These are phyloP conservation scores for Shiraia sp. DNA, from an alignment of 2,329 filamentous ascomycete genomes.

Conservation along the genomic window DNA sequence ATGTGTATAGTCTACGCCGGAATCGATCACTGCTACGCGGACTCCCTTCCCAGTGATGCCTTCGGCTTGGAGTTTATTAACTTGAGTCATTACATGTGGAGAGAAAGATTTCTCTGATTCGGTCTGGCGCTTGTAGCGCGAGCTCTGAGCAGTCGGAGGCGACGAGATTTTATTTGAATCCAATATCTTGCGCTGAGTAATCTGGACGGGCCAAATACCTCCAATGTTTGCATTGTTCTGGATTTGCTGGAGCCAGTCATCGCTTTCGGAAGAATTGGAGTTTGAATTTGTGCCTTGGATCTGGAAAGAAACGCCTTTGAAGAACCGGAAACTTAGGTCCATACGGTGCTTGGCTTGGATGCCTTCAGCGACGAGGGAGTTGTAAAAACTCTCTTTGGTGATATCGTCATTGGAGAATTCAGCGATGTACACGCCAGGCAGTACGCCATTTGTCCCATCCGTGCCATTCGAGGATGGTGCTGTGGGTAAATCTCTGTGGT, in stretches of 20 bases:
- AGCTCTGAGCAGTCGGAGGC: not conserved
- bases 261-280: conserved; percentile 1
- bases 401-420: conserved; percentile 19
- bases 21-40: conserved; percentile 50
- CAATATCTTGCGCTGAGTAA: conserved; percentile 7
- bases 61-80: conserved; percentile 46
- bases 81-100: conserved; percentile 39
- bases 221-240: conserved; percentile 3
- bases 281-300: conserved; percentile 8
- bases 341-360: conserved; percentile 15
- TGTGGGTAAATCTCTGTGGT: no score
- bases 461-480: no score
- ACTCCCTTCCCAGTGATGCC: conserved; percentile 54
- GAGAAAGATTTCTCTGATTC: conserved; percentile 21
- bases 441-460: not conserved
- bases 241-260: not conserved
- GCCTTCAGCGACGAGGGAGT: conserved; percentile 10
- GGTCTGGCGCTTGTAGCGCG: conserved; percentile 12
- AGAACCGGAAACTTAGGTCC: conserved; percentile 20
- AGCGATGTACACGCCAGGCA: conserved; percentile 17
- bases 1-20: conserved; percentile 61
- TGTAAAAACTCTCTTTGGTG: conserved; percentile 15
- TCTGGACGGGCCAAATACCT: conserved; percentile 16
- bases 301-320: conserved; percentile 21
- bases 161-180: not conserved